Percentiles rank a stretch among this genome's conserved stretches.
These are phyloP conservation scores for Malbranchea zuffiana DNA, from an alignment of 2,329 filamentous ascomycete species.

Conservation along the genomic window DNA sequence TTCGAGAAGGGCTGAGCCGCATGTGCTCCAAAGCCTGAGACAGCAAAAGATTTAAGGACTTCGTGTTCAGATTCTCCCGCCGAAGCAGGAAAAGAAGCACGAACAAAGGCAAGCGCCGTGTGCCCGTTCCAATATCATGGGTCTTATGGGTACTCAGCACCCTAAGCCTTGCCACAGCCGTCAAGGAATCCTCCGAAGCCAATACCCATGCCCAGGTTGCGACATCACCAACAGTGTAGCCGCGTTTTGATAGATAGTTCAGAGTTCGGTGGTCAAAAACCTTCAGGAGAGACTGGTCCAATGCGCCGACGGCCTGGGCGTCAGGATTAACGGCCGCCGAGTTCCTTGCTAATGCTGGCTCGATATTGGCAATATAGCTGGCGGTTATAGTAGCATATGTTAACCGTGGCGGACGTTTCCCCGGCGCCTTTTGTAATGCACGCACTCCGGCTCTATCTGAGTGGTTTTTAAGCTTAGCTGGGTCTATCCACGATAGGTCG, in stretches of 20 bases:
- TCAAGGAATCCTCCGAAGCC: slow-evolving; percentile 25
- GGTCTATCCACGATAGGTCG: slow-evolving; percentile 12
- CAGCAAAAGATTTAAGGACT: slow-evolving; percentile 35
- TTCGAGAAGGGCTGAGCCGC: neutral
- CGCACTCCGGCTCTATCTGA: neutral
- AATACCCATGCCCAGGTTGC: slow-evolving; percentile 40
- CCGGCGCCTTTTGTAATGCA: neutral
- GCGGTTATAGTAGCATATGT: slow-evolving; percentile 24
- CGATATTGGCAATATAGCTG: slow-evolving; percentile 29
- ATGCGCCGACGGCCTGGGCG: slow-evolving; percentile 3
- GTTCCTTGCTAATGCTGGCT: slow-evolving; percentile 19
- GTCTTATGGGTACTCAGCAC: slow-evolving; percentile 20
- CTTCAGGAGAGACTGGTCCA: slow-evolving; percentile 22
- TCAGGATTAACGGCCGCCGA: neutral
- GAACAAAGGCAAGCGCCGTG: slow-evolving; percentile 33
- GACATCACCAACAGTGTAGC: slow-evolving; percentile 32
- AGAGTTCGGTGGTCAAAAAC: slow-evolving; percentile 25
- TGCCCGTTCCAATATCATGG: slow-evolving; percentile 3
- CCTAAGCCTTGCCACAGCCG: slow-evolving; percentile 30
- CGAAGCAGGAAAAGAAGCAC: slow-evolving; percentile 39
- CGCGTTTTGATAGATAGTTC: slow-evolving; percentile 22
- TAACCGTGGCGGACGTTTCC: slow-evolving; percentile 2
- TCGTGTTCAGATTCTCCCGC: slow-evolving; percentile 30
- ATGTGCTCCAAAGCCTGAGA: slow-evolving; percentile 26
- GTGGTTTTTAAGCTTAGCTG: neutral